Base-by-base conservation (phyloP, 2,329 filamentous ascomycete genomes). In the Diaporthe citri region DNA sequence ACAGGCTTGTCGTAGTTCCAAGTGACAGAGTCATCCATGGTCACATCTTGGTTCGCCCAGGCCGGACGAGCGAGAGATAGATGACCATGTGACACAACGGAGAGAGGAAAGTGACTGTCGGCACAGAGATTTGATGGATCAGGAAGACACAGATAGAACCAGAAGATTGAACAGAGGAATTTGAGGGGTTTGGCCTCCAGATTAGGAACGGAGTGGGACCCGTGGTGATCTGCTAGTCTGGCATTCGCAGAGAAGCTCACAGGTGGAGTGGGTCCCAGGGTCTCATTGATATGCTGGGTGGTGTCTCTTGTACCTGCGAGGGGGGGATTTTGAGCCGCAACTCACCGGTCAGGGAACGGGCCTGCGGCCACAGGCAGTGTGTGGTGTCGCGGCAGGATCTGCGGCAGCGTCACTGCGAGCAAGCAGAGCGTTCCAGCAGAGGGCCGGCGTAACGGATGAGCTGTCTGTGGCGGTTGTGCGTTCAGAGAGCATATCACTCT, bases 291-390 rank as follows among this genome's bases (percentile, higher is more conserved):
- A 69, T 52, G 41, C 31, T 62, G 34, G 34, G 48, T 51, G 48
- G 48, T 64, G 71, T 51, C 20, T 56, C 36, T 64, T 52, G 71
- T 36, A 31, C 39, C 39, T 56, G 46, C 51, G 71, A 60, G 57
- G 71, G 70, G 46, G 71, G 46, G 15, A 64, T 72, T 72, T 72
- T 72, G 71, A 72, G 71, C 71, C 71, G 71, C 71, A 72, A 64
- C 48, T 55, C 57, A 72, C 71, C 71, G 57, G 57, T 72, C 48
- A 34, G 41, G 28, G 34, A 62, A 28, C 20, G 39, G 36, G 57
- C 28, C 71, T 55, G 36, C 36, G 48, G 46, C 31, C 46, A 51
- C 64, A 69, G n/a, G 36, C 39, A 41, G 31, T 55, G 51, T 39
- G 71, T 64, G 71, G 57, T 64, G 39, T 64, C 55, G 71, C 71